Evolutionary conservation across 139 green algal genomes (phyloP).

Genomic region (Mychonastes homosphaera): DNA sequence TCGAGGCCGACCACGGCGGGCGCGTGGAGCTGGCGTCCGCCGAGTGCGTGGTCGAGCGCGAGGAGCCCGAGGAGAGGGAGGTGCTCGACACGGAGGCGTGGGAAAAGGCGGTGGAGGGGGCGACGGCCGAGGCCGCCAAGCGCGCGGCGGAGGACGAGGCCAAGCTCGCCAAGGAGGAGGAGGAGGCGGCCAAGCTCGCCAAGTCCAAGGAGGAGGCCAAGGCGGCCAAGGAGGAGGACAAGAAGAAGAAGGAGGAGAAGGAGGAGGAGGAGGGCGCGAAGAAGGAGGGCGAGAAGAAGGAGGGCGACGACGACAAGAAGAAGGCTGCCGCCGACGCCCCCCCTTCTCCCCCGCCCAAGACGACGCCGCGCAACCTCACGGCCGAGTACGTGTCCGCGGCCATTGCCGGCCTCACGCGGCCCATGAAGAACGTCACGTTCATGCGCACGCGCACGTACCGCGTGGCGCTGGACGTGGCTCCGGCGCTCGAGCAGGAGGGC

Average conservation of each 20-base stretch:
- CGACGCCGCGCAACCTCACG: no score
- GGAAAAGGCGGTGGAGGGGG: neutral
- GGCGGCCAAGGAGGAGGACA: conserved; percentile 10
- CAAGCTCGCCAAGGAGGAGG: neutral
- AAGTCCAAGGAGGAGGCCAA: neutral
- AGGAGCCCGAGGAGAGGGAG: conserved; percentile 33
- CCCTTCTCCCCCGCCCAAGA: no score
- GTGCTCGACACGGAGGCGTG: conserved; percentile 19
- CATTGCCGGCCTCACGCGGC: no score
- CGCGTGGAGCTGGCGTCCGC: conserved; percentile 56
- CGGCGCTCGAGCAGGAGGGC: conserved; percentile 14
- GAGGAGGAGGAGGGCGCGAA: conserved; percentile 12
- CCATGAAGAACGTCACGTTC: no score
- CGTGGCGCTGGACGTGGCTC: no score
- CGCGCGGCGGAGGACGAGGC: neutral
- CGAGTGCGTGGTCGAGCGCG: conserved; percentile 36
- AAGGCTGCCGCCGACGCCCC: no score
- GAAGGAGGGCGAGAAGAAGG: conserved; percentile 18
- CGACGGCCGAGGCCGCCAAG: conserved; percentile 3
- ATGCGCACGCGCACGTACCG: no score
- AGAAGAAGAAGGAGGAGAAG: conserved; percentile 6
- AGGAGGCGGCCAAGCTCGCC: neutral
- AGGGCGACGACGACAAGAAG: conserved; percentile 15
- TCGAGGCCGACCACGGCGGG: conserved; percentile 55
- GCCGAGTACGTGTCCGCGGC: no score